These are phyloP conservation scores for Pleurotus citrinopileatus DNA, from an alignment of 768 basidiomycete genomes.

Conservation along the genomic window DNA sequence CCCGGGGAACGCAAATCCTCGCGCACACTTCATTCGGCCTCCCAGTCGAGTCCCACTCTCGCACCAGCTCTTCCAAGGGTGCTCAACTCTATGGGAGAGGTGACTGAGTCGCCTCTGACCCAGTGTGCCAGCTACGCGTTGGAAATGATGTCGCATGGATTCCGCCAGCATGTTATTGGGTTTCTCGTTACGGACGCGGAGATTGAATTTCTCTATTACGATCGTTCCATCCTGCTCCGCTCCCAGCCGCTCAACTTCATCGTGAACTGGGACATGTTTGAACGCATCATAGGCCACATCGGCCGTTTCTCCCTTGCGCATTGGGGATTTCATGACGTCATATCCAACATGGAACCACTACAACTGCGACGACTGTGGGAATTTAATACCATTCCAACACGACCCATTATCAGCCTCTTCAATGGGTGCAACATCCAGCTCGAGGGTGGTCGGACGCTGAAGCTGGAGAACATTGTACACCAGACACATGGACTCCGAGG, in stretches of 20 bases:
- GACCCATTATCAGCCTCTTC: neutral
- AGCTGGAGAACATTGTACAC: neutral
- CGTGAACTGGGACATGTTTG: conserved; percentile 2
- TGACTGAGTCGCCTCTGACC: neutral
- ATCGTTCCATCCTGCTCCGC: conserved; percentile 16
- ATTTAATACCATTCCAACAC: neutral
- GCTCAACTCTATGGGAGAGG: too few relatives aligned
- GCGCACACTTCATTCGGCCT: too few relatives aligned
- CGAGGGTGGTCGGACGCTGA: neutral
- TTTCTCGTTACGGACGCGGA: conserved; percentile 13
- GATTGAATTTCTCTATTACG: conserved; percentile 19
- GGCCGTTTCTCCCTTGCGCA: neutral
- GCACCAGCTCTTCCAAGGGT: too few relatives aligned
- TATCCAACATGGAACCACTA: neutral
- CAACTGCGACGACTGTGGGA: neutral
- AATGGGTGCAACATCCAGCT: neutral
- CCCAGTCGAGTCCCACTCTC: too few relatives aligned
- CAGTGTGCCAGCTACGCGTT: conserved; percentile 25
- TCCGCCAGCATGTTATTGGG: conserved; percentile 18
- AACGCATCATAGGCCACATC: neutral
- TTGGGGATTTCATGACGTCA: neutral
- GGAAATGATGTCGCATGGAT: conserved; percentile 20
- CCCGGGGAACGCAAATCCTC: too few relatives aligned
- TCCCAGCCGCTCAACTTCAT: conserved; percentile 14
- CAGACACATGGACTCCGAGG: neutral